Evolutionary conservation across 371 early-diverging fungal species (phyloP), one percentile per base, ranked within the genome.

Genomic region (Catenaria anguillulae): DNA sequence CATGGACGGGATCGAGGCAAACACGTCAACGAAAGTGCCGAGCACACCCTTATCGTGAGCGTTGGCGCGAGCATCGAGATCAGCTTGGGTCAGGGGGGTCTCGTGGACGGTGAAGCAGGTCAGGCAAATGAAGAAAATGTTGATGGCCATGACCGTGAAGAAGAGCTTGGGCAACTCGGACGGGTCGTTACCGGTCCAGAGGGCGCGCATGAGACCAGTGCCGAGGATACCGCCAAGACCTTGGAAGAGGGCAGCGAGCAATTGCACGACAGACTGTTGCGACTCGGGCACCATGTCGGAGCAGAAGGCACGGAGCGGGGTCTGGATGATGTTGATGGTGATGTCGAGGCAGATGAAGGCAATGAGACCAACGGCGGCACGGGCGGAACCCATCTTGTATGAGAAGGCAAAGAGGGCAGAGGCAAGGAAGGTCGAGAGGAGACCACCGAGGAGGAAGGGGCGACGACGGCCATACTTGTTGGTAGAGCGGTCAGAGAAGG

Each of bases 361-460:
- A 33, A 62, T 26, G 55, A 54, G 61, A 3, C 59, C 66, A 46
- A 62, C 62, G 29, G 24, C 36, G 23, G 12, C 8, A n/a, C 17
- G 17, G 60, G 56, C 48, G 33, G 31, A 19, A 12, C 62, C 62
- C 35, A 52, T 31, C 26, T 24, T 15, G 60, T 62, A 45, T 23
- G 63, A 42, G 56, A 61, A 52, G 21, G 56, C 58, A n/a, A 65
- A 65, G 19, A 62, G 12, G 33, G 61, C 33, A 21, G 66, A 62
- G 26, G 43, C 34, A 34, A 65, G 15, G 26, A 62, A 33, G 40
- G 48, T 56, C 10, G 29, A 33, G 35, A 60, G 8, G 37, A 65
- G 61, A 34, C 66, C 66, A 34, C 31, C 55, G 35, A 72, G 33
- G 26, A 77, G 66, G 59, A 75, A 77, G 4, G 74, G 74, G 33